These are phyloP conservation scores for Brassica nigra DNA, from an alignment of 345 rosid genomes.

Conservation along the genomic window DNA sequence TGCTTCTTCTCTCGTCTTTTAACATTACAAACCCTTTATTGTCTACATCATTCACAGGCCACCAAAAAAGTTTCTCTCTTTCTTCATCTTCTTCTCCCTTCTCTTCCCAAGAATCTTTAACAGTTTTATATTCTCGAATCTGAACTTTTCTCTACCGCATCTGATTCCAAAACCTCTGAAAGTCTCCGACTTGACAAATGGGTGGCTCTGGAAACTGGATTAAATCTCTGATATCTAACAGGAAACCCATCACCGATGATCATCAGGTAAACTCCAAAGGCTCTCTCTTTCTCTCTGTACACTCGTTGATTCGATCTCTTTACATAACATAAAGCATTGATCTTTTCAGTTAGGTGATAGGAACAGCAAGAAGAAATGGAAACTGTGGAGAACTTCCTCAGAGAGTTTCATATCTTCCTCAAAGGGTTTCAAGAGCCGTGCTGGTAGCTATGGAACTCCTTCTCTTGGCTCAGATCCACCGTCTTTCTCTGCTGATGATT, in stretches of 20 bases:
- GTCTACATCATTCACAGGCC: conserved; percentile 35
- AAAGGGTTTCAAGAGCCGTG: conserved; percentile 51
- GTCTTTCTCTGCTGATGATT: conserved; percentile 49
- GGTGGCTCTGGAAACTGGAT: conserved; percentile 81
- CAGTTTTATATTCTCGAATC: conserved; percentile 16
- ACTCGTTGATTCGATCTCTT: conserved; percentile 2
- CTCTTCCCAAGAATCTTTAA: neutral
- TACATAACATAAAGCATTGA: neutral
- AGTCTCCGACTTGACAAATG: conserved; percentile 46
- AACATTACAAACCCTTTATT: conserved; percentile 13
- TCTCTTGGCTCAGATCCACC: conserved; percentile 58
- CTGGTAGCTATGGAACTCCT: conserved; percentile 43
- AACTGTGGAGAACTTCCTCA: conserved; percentile 86
- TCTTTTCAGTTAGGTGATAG: conserved; percentile 41
- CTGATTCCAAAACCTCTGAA: conserved; percentile 37
- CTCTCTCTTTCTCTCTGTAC: neutral
- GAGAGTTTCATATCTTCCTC: conserved; percentile 54
- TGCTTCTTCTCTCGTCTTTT: conserved; percentile 33
- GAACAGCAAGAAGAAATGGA: conserved; percentile 78
- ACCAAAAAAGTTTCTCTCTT: conserved; percentile 26
- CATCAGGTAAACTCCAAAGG: conserved; percentile 46
- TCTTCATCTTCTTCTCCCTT: conserved; percentile 1
- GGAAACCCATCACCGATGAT: conserved; percentile 47
- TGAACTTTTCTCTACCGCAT: conserved; percentile 9
- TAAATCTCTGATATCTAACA: conserved; percentile 57